Percentiles rank a stretch among this genome's conserved stretches.
Evolutionary conservation across 495 filamentous ascomycete species (phyloP).

Genomic region (Xylaria nigripes): DNA sequence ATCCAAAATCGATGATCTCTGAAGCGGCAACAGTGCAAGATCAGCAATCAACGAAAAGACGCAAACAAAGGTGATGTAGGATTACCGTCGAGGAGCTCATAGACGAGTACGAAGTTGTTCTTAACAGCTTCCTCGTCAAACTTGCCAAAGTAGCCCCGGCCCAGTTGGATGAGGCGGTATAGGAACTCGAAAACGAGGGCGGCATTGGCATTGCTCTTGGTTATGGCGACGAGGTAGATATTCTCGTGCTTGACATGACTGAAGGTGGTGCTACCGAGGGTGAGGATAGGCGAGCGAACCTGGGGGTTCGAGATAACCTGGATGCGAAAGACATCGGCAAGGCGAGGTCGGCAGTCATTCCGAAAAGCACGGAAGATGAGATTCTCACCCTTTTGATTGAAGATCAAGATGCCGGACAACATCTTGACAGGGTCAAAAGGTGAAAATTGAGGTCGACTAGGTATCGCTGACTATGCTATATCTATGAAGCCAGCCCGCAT

Average conservation of each 20-base stretch:
- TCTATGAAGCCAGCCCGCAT: not conserved
- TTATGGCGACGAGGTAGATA: conserved; percentile 95
- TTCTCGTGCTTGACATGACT: conserved; percentile 99
- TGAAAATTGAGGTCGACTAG: not conserved
- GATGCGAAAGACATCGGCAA: conserved; percentile 98
- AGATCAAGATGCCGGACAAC: conserved; percentile 93
- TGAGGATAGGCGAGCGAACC: conserved; percentile 95
- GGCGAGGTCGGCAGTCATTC: conserved; percentile 90
- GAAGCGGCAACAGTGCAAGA: not conserved
- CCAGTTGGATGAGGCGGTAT: conserved; percentile 82
- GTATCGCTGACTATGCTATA: not conserved
- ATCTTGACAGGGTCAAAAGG: conserved; percentile 44
- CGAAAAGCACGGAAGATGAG: conserved; percentile 98
- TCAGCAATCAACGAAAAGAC: not conserved
- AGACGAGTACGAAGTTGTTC: conserved; percentile 98
- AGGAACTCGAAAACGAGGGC: conserved; percentile 98
- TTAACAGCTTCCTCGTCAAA: conserved; percentile 99
- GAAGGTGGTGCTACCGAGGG: conserved; percentile 94
- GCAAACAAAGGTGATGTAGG: not conserved
- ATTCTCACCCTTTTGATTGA: conserved; percentile 99
- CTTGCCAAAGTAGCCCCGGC: conserved; percentile 95
- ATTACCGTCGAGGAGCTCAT: conserved; percentile 96
- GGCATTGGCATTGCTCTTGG: conserved; percentile 99
- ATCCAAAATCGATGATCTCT: conserved; percentile 99
- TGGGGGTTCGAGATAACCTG: conserved; percentile 98